These are phyloP conservation scores for Elaeis oleifera DNA, from an alignment of 202 grass and related monocot species.

Conservation along the genomic window DNA sequence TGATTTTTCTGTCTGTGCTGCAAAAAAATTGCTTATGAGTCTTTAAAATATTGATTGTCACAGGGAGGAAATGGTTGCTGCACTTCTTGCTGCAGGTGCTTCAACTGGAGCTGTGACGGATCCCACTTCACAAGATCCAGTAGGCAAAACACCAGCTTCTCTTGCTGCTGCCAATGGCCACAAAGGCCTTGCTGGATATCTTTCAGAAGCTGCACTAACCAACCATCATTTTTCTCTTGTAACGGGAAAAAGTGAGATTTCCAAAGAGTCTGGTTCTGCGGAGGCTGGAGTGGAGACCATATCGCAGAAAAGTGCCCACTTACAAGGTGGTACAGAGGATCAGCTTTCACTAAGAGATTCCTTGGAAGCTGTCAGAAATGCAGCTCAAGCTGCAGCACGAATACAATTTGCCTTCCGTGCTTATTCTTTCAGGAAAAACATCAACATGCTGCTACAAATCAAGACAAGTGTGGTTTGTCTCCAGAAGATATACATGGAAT, in stretches of 20 bases:
- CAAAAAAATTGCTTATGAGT: no score
- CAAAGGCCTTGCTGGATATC: slow-evolving; percentile 79
- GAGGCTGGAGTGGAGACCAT: slow-evolving; percentile 35
- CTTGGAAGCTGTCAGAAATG: slow-evolving; percentile 57
- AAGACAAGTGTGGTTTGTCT: slow-evolving; percentile 23
- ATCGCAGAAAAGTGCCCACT: slow-evolving; percentile 43
- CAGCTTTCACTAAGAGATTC: slow-evolving; percentile 79
- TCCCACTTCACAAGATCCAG: slow-evolving; percentile 52
- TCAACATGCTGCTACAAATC: slow-evolving; percentile 18
- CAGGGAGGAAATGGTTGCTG: slow-evolving; percentile 63
- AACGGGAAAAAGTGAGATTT: slow-evolving; percentile 32
- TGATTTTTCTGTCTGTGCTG: no score
- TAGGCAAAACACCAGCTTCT: slow-evolving; percentile 54
- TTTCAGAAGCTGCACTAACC: slow-evolving; percentile 71
- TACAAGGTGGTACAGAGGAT: slow-evolving; percentile 49
- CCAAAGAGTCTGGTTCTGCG: slow-evolving; percentile 1
- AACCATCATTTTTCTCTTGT: slow-evolving; percentile 55
- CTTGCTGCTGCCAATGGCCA: slow-evolving; percentile 56
- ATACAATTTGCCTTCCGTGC: slow-evolving; percentile 72
- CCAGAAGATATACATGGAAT: slow-evolving; percentile 25
- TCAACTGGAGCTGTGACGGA: slow-evolving; percentile 61
- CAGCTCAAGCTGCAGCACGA: slow-evolving; percentile 59
- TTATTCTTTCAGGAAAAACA: slow-evolving; percentile 65
- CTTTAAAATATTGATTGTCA: no score
- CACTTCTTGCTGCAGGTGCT: slow-evolving; percentile 61